Evolutionary conservation across 768 basidiomycete genomes (phyloP).

Genomic region (Amanita muscaria): DNA sequence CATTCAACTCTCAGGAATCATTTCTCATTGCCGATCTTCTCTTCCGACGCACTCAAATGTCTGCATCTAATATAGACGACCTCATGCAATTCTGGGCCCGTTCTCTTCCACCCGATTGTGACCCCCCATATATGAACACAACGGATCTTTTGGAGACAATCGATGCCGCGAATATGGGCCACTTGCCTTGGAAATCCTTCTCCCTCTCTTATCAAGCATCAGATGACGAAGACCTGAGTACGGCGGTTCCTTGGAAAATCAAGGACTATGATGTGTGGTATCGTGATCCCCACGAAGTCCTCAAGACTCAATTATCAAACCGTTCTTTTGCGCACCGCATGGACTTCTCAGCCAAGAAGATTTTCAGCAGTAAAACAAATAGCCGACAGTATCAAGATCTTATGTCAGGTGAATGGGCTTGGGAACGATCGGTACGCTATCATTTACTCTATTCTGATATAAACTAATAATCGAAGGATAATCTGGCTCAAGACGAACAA

Average conservation of each 20-base stretch:
- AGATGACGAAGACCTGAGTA: not conserved
- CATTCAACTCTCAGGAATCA: not conserved
- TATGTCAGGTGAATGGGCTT: slow-evolving; percentile 35
- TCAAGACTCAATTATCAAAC: slow-evolving; percentile 8
- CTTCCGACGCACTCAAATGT: slow-evolving; percentile 13
- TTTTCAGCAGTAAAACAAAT: slow-evolving; percentile 9
- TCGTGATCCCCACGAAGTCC: too few species aligned
- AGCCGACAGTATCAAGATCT: slow-evolving; percentile 24
- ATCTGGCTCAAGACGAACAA: slow-evolving; percentile 14
- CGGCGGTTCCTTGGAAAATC: slow-evolving; percentile 20
- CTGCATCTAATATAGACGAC: not conserved
- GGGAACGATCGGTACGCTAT: slow-evolving; percentile 26
- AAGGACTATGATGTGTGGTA: slow-evolving; percentile 19
- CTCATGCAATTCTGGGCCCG: not conserved
- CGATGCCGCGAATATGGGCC: slow-evolving; percentile 23
- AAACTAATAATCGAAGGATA: slow-evolving; percentile 18
- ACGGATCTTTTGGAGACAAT: not conserved
- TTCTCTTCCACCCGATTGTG: not conserved
- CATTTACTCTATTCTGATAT: not conserved
- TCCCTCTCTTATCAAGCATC: not conserved
- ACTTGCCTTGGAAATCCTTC: slow-evolving; percentile 19
- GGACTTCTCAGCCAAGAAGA: slow-evolving; percentile 26
- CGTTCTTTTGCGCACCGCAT: slow-evolving; percentile 10
- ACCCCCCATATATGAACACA: not conserved
- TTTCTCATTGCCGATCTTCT: slow-evolving; percentile 15